A percentile compares a stretch with the other conserved stretches of the same genome.
Evolutionary conservation across 805 yeast species (phyloP).

Genomic region (Metschnikowia picachoensis): DNA sequence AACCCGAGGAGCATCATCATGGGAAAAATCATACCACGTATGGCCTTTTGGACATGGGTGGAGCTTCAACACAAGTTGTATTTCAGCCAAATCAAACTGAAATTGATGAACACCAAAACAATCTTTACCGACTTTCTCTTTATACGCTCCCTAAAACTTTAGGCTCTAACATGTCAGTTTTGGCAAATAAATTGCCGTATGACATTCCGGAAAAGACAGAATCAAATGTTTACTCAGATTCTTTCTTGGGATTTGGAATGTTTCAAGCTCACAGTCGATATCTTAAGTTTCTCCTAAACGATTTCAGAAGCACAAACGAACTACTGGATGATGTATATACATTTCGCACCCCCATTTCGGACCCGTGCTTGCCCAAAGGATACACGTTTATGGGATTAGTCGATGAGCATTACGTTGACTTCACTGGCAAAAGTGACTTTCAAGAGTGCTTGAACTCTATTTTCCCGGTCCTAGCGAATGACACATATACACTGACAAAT

Average conservation of each 20-base stretch:
- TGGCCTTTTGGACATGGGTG: constrained; percentile 62
- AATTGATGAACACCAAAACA: constrained; percentile 41
- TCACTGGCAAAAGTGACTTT: constrained; percentile 53
- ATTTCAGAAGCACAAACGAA: constrained; percentile 18
- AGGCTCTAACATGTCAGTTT: not conserved
- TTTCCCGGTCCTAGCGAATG: constrained; percentile 41
- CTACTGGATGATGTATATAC: constrained; percentile 12
- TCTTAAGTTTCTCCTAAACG: constrained; percentile 31
- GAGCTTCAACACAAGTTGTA: constrained; percentile 62
- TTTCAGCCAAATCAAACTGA: constrained; percentile 54
- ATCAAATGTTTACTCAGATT: constrained; percentile 48
- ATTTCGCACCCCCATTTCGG: constrained; percentile 33
- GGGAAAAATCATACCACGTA: constrained; percentile 46
- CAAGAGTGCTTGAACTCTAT: constrained; percentile 44
- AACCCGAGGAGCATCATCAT: constrained; percentile 35
- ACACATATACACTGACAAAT: constrained; percentile 23
- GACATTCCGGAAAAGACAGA: constrained; percentile 21
- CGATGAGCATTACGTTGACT: constrained; percentile 28
- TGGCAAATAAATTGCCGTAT: constrained; percentile 1
- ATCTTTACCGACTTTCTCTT: constrained; percentile 44
- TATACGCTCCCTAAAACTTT: constrained; percentile 28
- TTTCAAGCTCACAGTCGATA: constrained; percentile 51
- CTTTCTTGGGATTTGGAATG: constrained; percentile 60
- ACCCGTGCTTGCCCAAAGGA: constrained; percentile 58
- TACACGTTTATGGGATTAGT: constrained; percentile 26